Percentiles rank a stretch among this genome's conserved stretches.
phyloP scores from a whole-genome alignment of 2,329 filamentous ascomycete genomes.

The Colletotrichum noveboracense region DNA sequence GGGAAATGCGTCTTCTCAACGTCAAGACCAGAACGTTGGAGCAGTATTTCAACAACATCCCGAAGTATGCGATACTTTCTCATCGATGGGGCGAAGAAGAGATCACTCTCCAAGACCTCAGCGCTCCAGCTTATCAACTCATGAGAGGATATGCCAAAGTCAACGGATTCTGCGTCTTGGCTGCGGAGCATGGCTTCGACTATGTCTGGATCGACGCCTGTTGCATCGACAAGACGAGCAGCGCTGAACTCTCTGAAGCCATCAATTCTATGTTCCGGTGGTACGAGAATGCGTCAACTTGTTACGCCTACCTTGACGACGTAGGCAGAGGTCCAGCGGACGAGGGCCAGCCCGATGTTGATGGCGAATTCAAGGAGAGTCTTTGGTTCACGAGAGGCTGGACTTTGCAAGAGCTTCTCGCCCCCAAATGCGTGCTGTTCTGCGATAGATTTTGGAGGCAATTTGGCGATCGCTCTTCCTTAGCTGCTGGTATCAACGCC shows the following conservation, averaged over 20 bases:
- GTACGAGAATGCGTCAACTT: slow-evolving; percentile 12
- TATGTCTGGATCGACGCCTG: slow-evolving; percentile 22
- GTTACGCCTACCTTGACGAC: slow-evolving; percentile 19
- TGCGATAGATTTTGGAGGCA: slow-evolving; percentile 20
- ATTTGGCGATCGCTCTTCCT: slow-evolving; percentile 16
- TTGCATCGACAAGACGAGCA: slow-evolving; percentile 22
- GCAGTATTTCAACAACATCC: slow-evolving; percentile 23
- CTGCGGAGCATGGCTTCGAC: not conserved
- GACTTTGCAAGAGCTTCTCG: slow-evolving; percentile 32
- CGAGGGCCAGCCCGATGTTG: not conserved
- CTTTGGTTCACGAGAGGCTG: slow-evolving; percentile 28
- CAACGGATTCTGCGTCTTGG: slow-evolving; percentile 20
- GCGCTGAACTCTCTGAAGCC: slow-evolving; percentile 17
- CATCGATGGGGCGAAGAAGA: slow-evolving; percentile 39
- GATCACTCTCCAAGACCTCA: slow-evolving; percentile 30
- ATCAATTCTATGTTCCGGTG: slow-evolving; percentile 22
- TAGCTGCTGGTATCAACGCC: slow-evolving; percentile 31
- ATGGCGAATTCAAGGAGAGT: slow-evolving; percentile 10
- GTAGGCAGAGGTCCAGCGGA: not conserved
- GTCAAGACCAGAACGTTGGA: slow-evolving; percentile 24
- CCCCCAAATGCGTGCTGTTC: slow-evolving; percentile 24
- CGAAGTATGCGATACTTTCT: slow-evolving; percentile 38
- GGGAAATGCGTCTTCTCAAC: slow-evolving; percentile 32
- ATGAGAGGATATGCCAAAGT: slow-evolving; percentile 30
- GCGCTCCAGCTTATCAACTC: not conserved